Evolutionary conservation across 2,329 filamentous ascomycete genomes (phyloP), one percentile per base, ranked within the genome.

Genomic region (Fusarium transvaalense): DNA sequence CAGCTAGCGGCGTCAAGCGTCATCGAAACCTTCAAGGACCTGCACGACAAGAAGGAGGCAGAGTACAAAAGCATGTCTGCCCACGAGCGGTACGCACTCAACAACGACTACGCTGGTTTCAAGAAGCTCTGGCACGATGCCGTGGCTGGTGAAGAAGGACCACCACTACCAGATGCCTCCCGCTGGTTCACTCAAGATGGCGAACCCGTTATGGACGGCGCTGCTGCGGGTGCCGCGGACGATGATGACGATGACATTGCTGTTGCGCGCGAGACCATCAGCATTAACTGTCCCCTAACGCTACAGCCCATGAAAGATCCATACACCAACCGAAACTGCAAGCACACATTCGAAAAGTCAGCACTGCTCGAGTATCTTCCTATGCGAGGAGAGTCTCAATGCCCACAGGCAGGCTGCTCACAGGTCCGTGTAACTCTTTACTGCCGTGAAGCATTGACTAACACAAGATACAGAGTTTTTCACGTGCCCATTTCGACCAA

Each of bases 221-320:
- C 71, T 19, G 56, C 69, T 38, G 43, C 45, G 5, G 71, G 71
- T 1, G 79, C 72, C 1, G 78, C 70, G 5, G 82, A 78, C 4
- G 83, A 87, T 7, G 84, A 85, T 17, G 89, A 91, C 56, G 89
- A 92, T 21, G 92, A 94, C 41, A 82, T 94, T 25, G 85, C 90
- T 2, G 85, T 94, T 31, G 85, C 87, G 29, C 83, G 86, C 48
- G 88, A 89, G 65, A 86, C 84, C 6, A 83, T 89, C 53, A 91
- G 87, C 76, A 86, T 90, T 32, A 89, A 87, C 71, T 94, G 92
- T 73, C 91, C 91, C 0, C 77, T 94, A 21, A 91, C 91, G 0
- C 81, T 93, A 68, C 82, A 82, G 52, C 81, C 85, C 43, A 89
- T 93, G 81, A 80, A 82, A 41, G 85, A 92, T 53, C 92, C 92